These are phyloP conservation scores for Pezicula carpinea DNA, from an alignment of 2,329 filamentous ascomycete genomes.

Conservation along the genomic window DNA sequence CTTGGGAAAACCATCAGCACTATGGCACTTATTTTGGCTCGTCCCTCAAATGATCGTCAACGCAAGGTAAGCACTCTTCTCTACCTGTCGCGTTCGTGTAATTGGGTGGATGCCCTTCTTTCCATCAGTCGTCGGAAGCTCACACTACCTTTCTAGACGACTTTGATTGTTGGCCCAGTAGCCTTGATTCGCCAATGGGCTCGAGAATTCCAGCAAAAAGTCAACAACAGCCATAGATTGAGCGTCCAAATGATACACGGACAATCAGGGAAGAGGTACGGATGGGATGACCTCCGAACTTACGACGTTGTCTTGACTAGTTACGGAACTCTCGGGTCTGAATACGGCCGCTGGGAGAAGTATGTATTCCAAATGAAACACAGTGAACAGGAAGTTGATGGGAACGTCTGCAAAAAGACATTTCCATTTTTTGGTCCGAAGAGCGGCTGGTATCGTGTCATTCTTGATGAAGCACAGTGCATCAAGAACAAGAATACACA, in stretches of 20 bases:
- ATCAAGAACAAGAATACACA: slow-evolving; percentile 72
- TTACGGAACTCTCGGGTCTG: slow-evolving; percentile 65
- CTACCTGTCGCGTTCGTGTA: no score
- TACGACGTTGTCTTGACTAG: slow-evolving; percentile 78
- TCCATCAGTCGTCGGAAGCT: no score
- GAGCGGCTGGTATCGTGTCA: slow-evolving; percentile 63
- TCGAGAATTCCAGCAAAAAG: slow-evolving; percentile 68
- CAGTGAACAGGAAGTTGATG: slow-evolving; percentile 30
- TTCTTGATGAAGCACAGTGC: slow-evolving; percentile 75
- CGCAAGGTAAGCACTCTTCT: slow-evolving; percentile 25
- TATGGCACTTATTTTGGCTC: slow-evolving; percentile 57
- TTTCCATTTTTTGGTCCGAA: slow-evolving; percentile 50
- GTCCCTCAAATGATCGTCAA: slow-evolving; percentile 49
- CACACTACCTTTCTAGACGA: slow-evolving; percentile 48
- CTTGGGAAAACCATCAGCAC: slow-evolving; percentile 82
- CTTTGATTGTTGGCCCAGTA: slow-evolving; percentile 77
- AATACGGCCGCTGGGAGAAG: slow-evolving; percentile 57
- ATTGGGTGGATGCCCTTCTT: no score
- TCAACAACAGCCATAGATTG: slow-evolving; percentile 55
- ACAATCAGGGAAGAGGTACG: slow-evolving; percentile 43
- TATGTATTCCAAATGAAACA: slow-evolving; percentile 28
- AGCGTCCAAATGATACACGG: slow-evolving; percentile 68
- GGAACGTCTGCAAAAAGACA: slow-evolving; percentile 26
- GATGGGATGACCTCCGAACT: slow-evolving; percentile 55
- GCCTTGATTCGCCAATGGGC: slow-evolving; percentile 82